phyloP scores from a whole-genome alignment of 345 rosid genomes.

The Corchorus capsularis region DNA sequence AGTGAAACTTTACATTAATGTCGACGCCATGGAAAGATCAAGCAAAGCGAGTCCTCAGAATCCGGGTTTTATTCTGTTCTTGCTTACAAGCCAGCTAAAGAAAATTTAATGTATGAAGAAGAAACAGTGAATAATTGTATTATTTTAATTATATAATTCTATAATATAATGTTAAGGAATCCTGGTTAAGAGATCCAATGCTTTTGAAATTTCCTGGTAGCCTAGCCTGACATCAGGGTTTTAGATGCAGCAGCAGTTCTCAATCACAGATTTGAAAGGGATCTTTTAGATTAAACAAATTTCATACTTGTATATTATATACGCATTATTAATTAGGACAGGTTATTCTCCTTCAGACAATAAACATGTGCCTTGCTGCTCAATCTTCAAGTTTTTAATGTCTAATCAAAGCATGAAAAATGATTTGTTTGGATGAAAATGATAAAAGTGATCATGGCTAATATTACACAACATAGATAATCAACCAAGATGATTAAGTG shows the following conservation, averaged over 20 bases:
- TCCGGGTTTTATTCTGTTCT: conserved; percentile 26
- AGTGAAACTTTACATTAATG: background rate
- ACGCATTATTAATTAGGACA: background rate
- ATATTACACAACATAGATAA: background rate
- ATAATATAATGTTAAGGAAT: background rate
- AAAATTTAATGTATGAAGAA: background rate
- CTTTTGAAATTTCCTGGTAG: background rate
- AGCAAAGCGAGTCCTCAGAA: conserved; percentile 16
- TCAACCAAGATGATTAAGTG: background rate
- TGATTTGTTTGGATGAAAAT: background rate
- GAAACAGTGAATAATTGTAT: background rate
- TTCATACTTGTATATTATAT: background rate
- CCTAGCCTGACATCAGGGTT: background rate
- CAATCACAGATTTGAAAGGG: background rate
- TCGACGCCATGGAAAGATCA: conserved; percentile 17
- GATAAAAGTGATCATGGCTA: background rate
- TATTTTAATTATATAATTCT: background rate
- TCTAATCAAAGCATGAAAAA: background rate
- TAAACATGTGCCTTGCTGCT: background rate
- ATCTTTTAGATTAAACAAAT: background rate
- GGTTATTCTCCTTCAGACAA: background rate
- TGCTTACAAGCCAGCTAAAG: conserved; percentile 2
- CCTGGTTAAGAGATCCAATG: conserved; percentile 11
- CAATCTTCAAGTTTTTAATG: background rate
- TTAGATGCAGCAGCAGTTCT: background rate